These are phyloP conservation scores for Coemansia umbellata DNA, from an alignment of 192 early-diverging fungal species.

Conservation along the genomic window DNA sequence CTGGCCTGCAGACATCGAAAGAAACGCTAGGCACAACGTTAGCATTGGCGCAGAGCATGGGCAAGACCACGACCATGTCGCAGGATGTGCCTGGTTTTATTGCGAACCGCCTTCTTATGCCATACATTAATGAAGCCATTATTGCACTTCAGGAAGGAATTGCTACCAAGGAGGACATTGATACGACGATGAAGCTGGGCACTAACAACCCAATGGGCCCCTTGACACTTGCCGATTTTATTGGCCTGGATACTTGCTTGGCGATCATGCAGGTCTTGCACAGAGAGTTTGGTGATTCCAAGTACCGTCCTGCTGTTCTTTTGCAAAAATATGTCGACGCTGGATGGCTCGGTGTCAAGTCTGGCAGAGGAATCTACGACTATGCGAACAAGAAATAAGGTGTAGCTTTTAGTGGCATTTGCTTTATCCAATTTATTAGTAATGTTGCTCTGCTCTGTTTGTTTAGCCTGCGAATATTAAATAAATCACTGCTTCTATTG, in stretches of 20 bases:
- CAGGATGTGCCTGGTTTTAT: constrained; percentile 96
- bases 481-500: too few species aligned
- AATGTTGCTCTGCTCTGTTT: too few species aligned
- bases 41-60: constrained; percentile 77
- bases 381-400: constrained; percentile 52
- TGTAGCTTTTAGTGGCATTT: too few species aligned
- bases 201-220: constrained; percentile 98
- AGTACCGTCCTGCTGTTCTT: constrained; percentile 90
- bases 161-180: constrained; percentile 90
- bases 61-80: constrained; percentile 86
- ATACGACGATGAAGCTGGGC: constrained; percentile 97
- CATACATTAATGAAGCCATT: constrained; percentile 97
- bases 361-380: constrained; percentile 83
- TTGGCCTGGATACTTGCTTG: constrained; percentile 96
- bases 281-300: constrained; percentile 85
- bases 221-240: constrained; percentile 93
- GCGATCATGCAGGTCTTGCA: constrained; percentile 96
- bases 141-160: constrained; percentile 83
- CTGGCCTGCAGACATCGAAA: constrained; percentile 78
- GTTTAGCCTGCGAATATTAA: too few species aligned
- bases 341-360: constrained; percentile 93
- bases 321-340: constrained; percentile 95
- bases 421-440: too few species aligned
- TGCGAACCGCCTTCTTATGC: constrained; percentile 96
- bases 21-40: constrained; percentile 70